Base-by-base conservation (phyloP, 1,284 basidiomycete genomes). In the Athelia psychrophila region DNA sequence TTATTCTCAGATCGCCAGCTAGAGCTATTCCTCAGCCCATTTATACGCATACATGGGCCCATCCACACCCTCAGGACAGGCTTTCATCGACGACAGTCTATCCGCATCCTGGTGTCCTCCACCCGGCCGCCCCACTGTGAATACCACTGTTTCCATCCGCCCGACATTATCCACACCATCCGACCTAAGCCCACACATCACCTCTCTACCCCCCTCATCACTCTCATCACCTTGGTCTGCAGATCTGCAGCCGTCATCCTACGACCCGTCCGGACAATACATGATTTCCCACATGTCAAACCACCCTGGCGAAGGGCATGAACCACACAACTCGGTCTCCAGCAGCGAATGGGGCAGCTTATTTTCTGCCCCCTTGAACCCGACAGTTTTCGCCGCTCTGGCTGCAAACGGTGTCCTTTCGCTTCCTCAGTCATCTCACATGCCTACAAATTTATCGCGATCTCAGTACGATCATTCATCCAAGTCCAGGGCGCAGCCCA, bases 291-390 rank as follows among this genome's bases (percentile, higher is more conserved):
- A 56, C 32, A 38, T 59, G 38, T 46, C 51, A 45, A 52, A 54
- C 30, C 54, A 44, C 44, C 42, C 48, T 6, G 27, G 51, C 48
- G 56, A 56, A 40, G 32, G 24, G 23, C 9, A 44, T 25, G 38
- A 19, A 38, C 32, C 36, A 33, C 15, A 23, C 12, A 8, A 10
- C 5, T 27, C 32, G 32, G 51, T 53, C n/a, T 57, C 56, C 18
- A 51, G 44, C 20, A 58, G 52, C 45, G 62, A 65, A 50, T 66
- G 63, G 63, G 52, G 49, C 1, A 56, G 70, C 56, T 54, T 87
- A 19, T 83, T 86, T 59, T 73, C 83, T 32, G 61, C 75, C 8
- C 83, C 85, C 1, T 69, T 86, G 52, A 75, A 83, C 54, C 81
- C 81, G 3, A 65, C 76, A 46, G 71, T 80, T 42, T 85, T 86